phyloP scores from a whole-genome alignment of 495 filamentous ascomycete species.

The Trichocladium uniseriatum region DNA sequence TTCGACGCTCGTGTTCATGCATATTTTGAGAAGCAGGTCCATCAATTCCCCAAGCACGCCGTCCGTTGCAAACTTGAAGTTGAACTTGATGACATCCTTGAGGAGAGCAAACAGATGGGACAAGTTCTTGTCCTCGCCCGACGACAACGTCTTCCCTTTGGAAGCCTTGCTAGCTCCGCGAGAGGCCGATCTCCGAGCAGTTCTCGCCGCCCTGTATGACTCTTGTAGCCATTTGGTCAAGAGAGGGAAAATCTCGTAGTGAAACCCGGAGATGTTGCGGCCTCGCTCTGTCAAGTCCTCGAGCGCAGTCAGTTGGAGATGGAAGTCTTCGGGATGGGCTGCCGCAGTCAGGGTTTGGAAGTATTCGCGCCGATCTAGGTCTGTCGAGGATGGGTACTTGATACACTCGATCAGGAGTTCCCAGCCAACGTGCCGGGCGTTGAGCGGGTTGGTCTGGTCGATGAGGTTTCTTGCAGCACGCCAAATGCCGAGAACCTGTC shows the following conservation, averaged over 20 bases:
- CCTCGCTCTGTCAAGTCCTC: constrained; percentile 54
- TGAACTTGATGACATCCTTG: constrained; percentile 75
- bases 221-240: constrained; percentile 49
- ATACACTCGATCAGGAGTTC: constrained; percentile 57
- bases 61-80: constrained; percentile 63
- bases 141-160: constrained; percentile 43
- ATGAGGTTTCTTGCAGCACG: constrained; percentile 55
- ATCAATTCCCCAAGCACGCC: constrained; percentile 59
- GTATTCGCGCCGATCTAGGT: constrained; percentile 55
- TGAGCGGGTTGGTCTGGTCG: constrained; percentile 41
- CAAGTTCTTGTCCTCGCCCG: constrained; percentile 59
- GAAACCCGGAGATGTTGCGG: constrained; percentile 54
- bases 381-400: constrained; percentile 47
- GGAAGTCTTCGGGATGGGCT: constrained; percentile 48
- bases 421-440: constrained; percentile 49
- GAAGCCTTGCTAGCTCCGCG: constrained; percentile 16
- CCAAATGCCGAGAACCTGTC: constrained; percentile 48
- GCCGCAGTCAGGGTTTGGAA: constrained; percentile 49
- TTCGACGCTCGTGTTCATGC: constrained; percentile 61
- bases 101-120: constrained; percentile 62
- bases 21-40: constrained; percentile 58
- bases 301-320: constrained; percentile 53
- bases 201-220: constrained; percentile 45
- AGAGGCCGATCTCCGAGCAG: constrained; percentile 38
- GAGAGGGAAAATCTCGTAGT: constrained; percentile 50